Evolutionary conservation across 2,329 filamentous ascomycete species (phyloP).

Genomic region (Aspergillus tubingensis): DNA sequence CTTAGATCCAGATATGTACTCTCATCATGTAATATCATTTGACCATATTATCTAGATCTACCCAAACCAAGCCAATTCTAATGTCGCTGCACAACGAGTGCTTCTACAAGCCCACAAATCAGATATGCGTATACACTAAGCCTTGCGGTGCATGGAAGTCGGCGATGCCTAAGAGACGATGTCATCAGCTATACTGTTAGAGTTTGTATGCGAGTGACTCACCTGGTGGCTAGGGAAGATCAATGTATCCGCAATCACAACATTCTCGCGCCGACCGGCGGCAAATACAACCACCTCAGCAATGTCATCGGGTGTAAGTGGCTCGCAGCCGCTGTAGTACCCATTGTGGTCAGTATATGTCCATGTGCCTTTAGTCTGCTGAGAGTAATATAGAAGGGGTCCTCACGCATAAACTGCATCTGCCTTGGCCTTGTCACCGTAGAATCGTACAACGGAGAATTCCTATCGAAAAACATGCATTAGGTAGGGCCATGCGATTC

Average conservation of each 20-base stretch:
- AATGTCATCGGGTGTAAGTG: constrained; percentile 85
- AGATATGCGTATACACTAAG: background rate
- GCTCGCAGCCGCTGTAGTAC: constrained; percentile 66
- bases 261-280: constrained; percentile 81
- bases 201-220: constrained; percentile 31
- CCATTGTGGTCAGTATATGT: background rate
- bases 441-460: constrained; percentile 85
- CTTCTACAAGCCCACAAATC: background rate
- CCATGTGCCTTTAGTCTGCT: background rate
- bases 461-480: constrained; percentile 54
- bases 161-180: constrained; percentile 19
- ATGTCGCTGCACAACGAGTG: background rate
- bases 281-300: constrained; percentile 88
- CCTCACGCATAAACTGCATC: constrained; percentile 82
- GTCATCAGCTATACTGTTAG: background rate
- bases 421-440: constrained; percentile 85
- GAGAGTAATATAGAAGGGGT: constrained; percentile 16
- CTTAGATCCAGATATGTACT: background rate
- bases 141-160: constrained; percentile 14
- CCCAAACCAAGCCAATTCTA: background rate
- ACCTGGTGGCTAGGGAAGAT: constrained; percentile 91
- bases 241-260: constrained; percentile 83
- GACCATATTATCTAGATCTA: background rate
- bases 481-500: constrained; percentile 4
- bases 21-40: background rate